Conservation (phyloP, 208 protist species). For the Leishmania braziliensis region DNA sequence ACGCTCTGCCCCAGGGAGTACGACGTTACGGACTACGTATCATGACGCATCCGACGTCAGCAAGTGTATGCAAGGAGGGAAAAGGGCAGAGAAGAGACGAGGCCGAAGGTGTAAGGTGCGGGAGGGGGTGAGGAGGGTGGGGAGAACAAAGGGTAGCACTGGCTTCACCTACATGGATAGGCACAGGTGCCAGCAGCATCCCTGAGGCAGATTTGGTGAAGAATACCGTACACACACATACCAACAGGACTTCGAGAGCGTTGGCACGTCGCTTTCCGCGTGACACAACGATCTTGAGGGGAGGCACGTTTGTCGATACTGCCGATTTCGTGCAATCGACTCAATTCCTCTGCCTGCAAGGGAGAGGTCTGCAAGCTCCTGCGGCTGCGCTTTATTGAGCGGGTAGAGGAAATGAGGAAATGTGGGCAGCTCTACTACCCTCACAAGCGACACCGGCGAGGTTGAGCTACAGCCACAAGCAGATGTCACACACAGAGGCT, state of each 20-base stretch:
- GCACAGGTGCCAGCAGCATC: background rate
- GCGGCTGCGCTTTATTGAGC: too few species aligned
- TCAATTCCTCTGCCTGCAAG: background rate
- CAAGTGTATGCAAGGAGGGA: background rate
- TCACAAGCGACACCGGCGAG: too few species aligned
- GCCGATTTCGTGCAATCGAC: background rate
- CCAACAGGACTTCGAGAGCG: background rate
- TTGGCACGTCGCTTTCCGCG: background rate
- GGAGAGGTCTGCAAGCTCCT: too few species aligned
- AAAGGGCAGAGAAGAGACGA: too few species aligned
- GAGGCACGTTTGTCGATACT: background rate
- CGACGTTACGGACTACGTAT: background rate
- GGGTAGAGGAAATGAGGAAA: too few species aligned
- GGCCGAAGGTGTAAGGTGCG: too few species aligned
- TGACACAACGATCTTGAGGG: background rate
- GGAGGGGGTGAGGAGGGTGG: too few species aligned
- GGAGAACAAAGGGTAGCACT: background rate
- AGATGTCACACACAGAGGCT: too few species aligned
- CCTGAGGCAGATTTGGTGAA: background rate
- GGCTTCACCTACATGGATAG: background rate
- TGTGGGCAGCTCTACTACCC: too few species aligned
- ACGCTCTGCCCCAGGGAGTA: background rate
- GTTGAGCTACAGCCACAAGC: too few species aligned
- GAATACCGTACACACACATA: background rate
- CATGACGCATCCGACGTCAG: background rate